A percentile compares a stretch with the other conserved stretches of the same genome.
phyloP scores from a whole-genome alignment of 257 asterid genomes.

The Verbena officinalis region DNA sequence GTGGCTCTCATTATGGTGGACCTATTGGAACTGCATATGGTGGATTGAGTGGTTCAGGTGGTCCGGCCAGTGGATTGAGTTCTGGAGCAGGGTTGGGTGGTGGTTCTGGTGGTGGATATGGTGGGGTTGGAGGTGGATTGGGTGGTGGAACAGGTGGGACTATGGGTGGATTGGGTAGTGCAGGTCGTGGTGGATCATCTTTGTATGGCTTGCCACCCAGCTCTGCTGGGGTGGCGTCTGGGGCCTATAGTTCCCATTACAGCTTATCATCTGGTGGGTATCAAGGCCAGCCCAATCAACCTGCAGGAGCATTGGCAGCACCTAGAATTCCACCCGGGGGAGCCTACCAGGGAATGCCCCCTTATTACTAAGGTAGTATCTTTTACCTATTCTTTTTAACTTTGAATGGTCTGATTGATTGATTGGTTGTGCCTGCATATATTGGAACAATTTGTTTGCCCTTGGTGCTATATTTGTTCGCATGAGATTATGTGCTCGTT shows the following conservation, averaged over 20 bases:
- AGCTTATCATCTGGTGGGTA: constrained; percentile 53
- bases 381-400: background rate
- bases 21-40: constrained; percentile 56
- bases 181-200: constrained; percentile 53
- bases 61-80: constrained; percentile 34
- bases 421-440: constrained; percentile 5
- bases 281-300: constrained; percentile 62
- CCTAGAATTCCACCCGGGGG: constrained; percentile 72
- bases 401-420: constrained; percentile 9
- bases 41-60: constrained; percentile 37
- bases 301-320: constrained; percentile 49
- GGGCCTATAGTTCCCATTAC: constrained; percentile 56
- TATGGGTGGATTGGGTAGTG: constrained; percentile 34
- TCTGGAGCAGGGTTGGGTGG: constrained; percentile 40
- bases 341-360: constrained; percentile 68
- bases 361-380: constrained; percentile 74
- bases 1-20: constrained; percentile 56
- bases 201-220: constrained; percentile 58
- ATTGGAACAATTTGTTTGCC: constrained; percentile 19
- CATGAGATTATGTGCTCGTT: constrained; percentile 16
- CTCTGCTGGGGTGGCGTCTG: constrained; percentile 57
- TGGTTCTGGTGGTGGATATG: constrained; percentile 31
- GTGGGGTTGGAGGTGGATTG: constrained; percentile 28
- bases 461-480: constrained; percentile 2
- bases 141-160: constrained; percentile 35